Percentiles rank a stretch among this genome's conserved stretches.
Evolutionary conservation across 129 eudicot genomes (phyloP).

Genomic region (Flaveria linearis): DNA sequence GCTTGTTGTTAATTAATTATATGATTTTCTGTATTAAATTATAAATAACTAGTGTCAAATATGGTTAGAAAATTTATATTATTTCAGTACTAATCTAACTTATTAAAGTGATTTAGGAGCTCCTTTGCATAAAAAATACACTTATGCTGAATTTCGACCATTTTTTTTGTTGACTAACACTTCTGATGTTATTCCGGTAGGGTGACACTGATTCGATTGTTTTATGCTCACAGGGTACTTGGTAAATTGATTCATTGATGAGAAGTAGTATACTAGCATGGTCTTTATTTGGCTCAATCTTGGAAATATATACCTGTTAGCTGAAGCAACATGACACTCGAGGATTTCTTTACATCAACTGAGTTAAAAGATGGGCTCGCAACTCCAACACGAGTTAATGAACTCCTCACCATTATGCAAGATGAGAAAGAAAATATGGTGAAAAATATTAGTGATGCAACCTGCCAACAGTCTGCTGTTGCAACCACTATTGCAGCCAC

Average conservation of each 20-base stretch:
- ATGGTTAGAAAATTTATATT: background rate
- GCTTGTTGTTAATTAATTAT: background rate
- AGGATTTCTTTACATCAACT: conserved; percentile 70
- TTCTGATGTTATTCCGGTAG: background rate
- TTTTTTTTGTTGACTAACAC: background rate
- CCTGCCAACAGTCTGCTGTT: conserved; percentile 75
- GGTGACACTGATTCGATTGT: conserved; percentile 2
- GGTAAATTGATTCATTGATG: conserved; percentile 21
- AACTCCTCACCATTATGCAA: conserved; percentile 58
- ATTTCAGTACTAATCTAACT: background rate
- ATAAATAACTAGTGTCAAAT: background rate
- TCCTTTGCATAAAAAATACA: background rate
- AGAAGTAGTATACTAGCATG: conserved; percentile 17
- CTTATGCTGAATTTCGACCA: background rate
- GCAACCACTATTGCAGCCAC: conserved; percentile 72
- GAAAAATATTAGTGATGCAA: conserved; percentile 47
- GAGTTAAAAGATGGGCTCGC: conserved; percentile 91
- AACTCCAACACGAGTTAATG: conserved; percentile 66
- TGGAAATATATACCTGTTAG: conserved; percentile 34
- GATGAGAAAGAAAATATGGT: conserved; percentile 46
- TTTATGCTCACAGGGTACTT: conserved; percentile 33
- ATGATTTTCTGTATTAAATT: too few relatives aligned
- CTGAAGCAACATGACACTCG: conserved; percentile 63
- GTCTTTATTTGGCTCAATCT: conserved; percentile 24
- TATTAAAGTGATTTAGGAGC: conserved; percentile 2